Evolutionary conservation across 2,329 filamentous ascomycete genomes (phyloP), one percentile per base, ranked within the genome.

Genomic region (Bipolaris cookei): DNA sequence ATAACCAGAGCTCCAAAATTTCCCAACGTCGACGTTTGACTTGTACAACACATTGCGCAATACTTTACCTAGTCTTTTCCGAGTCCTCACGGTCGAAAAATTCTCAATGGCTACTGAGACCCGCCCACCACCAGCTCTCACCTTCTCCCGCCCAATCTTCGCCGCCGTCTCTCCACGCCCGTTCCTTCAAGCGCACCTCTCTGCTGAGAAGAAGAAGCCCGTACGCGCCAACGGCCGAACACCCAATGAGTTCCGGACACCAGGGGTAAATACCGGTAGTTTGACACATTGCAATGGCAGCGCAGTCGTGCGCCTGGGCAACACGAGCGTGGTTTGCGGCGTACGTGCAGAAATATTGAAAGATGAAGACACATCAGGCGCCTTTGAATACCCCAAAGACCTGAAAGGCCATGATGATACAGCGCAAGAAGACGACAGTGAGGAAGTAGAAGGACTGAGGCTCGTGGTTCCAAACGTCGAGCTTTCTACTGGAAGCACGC

Each of bases 271-370:
- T 77, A 87, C 87, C 0, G 90, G 90, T 23, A 95, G 91, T 20
- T 82, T 99, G 47, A 91, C 92, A 0, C 92, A 99, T 76, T 90
- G 92, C 54, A 89, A 96, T 73, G 95, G 95, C 49, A 96, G 91
- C 68, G 90, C 94, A 0, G 89, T 98, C 0, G 90, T 98, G 47
- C 87, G 95, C 34, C 82, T 90, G 49, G 95, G 95, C 44, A 91
- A 96, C 76, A 98, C 94, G 1, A 92, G 92, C 1, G 91, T 93
- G n/a, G 93, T 99, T 35, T 97, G 93, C 73, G 95, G 94, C 55
- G 87, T 99, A 18, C 87, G 94, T 42, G 93, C 84, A 50, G 95
- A 99, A 78, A 88, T 96, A 6, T 81, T 99, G 23, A 83, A 88
- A 45, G 88, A 90, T 2, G 83, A 85, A 47, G 87, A 91, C 72